Evolutionary conservation across 2,329 filamentous ascomycete species (phyloP), one percentile per base, ranked within the genome.

Genomic region (Pseudogymnoascus destructans): DNA sequence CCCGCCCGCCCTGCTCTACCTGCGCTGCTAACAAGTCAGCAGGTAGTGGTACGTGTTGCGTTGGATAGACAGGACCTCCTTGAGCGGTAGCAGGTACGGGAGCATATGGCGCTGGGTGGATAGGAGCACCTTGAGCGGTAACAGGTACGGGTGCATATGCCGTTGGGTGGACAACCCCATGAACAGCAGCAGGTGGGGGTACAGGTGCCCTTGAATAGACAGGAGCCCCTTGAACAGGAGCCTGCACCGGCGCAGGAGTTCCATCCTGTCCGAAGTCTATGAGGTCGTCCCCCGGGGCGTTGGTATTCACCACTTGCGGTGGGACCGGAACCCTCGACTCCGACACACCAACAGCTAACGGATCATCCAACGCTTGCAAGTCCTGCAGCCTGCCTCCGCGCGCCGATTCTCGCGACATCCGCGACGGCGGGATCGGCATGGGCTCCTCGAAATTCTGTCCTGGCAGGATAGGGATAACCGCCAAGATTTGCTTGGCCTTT

Each of bases 391-490:
- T 63, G 49, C 63, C 59, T 10, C 63, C 59, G 58, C 62, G 58
- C 55, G n/a, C 42, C 19, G 38, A 58, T 17, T 59, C 15, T 5
- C 32, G n/a, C 30, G 57, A 54, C 5, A 13, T 3, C n/a, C 54
- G 30, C 6, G 54, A 35, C 11, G 54, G 30, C 61, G 82, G 79
- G 59, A 86, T 81, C 62, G 78, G 69, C 64, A 79, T 79, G 69
- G 77, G 74, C 58, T 77, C 72, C 40, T 73, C 72, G 21, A 74
- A 70, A 65, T 79, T 81, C 70, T 95, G 89, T 30, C 89, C 91
- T 36, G 82, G 81, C 23, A 97, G 69, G 60, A 98, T 87, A 1
- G 93, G 89, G 57, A 89, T 87, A 60, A 97, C 90, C 21, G 86
- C 79, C 65, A 95, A 77, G 58, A 97, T 90, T 70, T 97, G 92